Conservation (phyloP, 169 alveolate species). For the Cryptosporidium sp. region DNA sequence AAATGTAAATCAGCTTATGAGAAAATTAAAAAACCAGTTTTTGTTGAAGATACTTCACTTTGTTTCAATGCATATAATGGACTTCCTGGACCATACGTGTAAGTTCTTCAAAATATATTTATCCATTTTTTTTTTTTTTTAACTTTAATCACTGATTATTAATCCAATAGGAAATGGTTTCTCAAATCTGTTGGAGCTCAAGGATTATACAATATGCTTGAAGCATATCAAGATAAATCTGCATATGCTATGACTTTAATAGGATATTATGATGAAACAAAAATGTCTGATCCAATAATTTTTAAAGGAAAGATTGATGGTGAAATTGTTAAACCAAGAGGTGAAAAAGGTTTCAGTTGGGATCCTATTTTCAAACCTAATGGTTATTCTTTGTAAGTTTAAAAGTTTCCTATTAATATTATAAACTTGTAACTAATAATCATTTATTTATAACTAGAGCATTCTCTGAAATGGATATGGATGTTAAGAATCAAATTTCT, state of each 20-base stretch:
- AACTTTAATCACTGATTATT: neutral
- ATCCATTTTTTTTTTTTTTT: neutral
- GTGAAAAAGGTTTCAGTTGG: constrained; percentile 79
- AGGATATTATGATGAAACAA: constrained; percentile 82
- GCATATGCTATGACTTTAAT: constrained; percentile 89
- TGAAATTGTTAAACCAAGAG: constrained; percentile 88
- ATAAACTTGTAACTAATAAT: neutral
- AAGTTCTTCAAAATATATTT: constrained; percentile 29
- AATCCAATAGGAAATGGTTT: constrained; percentile 88
- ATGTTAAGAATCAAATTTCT: constrained; percentile 40
- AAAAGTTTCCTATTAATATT: neutral
- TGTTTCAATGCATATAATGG: constrained; percentile 92
- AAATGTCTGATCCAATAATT: constrained; percentile 82
- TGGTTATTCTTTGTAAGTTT: constrained; percentile 42
- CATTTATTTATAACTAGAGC: constrained; percentile 13
- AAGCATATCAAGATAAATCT: constrained; percentile 87
- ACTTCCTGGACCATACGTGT: constrained; percentile 95
- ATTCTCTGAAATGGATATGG: constrained; percentile 48
- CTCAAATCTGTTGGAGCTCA: constrained; percentile 86
- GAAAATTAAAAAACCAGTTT: constrained; percentile 83
- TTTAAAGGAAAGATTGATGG: constrained; percentile 88
- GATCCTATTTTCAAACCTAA: constrained; percentile 61
- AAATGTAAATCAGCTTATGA: constrained; percentile 84
- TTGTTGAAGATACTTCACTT: constrained; percentile 92
- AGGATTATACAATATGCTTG: constrained; percentile 89